Percentiles rank a stretch among this genome's conserved stretches.
phyloP scores from a whole-genome alignment of 164 flowering plant genomes.

The Nymphaea colorata region DNA sequence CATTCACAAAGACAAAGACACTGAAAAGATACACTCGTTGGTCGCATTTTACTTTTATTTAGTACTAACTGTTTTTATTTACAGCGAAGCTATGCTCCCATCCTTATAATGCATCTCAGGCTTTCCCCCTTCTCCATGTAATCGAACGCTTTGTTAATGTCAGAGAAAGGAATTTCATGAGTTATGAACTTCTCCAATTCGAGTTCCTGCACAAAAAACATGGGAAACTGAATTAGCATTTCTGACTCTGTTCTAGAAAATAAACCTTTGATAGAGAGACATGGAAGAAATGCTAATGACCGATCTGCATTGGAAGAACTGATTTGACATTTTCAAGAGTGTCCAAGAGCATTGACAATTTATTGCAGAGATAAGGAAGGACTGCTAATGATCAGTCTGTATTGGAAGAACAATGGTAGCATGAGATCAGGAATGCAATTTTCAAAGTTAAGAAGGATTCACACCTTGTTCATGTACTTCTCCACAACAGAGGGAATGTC shows the following conservation, averaged over 20 bases:
- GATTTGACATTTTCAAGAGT: too few species aligned
- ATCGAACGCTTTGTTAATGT: slow-evolving; percentile 68
- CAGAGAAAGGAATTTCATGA: slow-evolving; percentile 48
- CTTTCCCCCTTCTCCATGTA: slow-evolving; percentile 44
- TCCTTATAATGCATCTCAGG: slow-evolving; percentile 43
- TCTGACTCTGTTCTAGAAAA: too few species aligned
- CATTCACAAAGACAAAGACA: too few species aligned
- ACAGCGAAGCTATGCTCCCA: slow-evolving; percentile 5
- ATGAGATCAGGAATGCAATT: not conserved
- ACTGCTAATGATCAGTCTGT: too few species aligned
- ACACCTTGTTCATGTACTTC: slow-evolving; percentile 60
- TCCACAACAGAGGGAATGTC: slow-evolving; percentile 44
- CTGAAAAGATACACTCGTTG: too few species aligned
- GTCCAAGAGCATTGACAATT: not conserved
- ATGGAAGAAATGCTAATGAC: too few species aligned
- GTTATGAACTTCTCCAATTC: slow-evolving; percentile 59
- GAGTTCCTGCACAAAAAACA: slow-evolving; percentile 26
- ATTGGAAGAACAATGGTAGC: not conserved
- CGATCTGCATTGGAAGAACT: too few species aligned
- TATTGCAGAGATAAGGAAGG: not conserved
- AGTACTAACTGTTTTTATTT: too few species aligned
- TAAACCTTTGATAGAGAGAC: too few species aligned
- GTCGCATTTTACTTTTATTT: too few species aligned
- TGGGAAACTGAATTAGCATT: not conserved
- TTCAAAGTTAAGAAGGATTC: not conserved